Percentiles rank a stretch among this genome's conserved stretches.
These are phyloP conservation scores for Pharnaceum exiguum DNA, from an alignment of 148 eudicot genomes.

Conservation along the genomic window DNA sequence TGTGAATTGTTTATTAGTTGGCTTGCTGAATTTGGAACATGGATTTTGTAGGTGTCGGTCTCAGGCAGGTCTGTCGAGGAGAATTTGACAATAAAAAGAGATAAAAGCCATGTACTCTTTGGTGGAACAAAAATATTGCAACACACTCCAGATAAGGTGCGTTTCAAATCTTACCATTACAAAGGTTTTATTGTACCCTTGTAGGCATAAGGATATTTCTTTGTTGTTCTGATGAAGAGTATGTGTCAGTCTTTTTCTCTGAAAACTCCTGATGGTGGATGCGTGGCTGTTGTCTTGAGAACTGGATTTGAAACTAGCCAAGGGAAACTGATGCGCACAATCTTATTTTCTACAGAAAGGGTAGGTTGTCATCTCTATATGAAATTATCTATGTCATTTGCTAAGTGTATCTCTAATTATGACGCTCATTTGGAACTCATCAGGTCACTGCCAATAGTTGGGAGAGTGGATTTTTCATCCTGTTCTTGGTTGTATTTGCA, in stretches of 20 bases:
- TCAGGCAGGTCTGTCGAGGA: constrained; percentile 61
- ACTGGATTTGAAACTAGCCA: constrained; percentile 99
- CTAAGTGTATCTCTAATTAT: neutral
- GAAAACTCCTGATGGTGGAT: constrained; percentile 96
- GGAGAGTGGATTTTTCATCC: constrained; percentile 96
- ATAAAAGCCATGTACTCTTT: constrained; percentile 82
- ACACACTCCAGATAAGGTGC: constrained; percentile 92
- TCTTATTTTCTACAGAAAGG: constrained; percentile 96
- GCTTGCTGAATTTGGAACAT: constrained; percentile 8
- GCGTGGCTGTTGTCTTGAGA: constrained; percentile 90
- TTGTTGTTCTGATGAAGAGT: constrained; percentile 14
- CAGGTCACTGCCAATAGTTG: constrained; percentile 99
- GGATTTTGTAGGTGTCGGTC: constrained; percentile 60
- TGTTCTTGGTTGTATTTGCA: constrained; percentile 93
- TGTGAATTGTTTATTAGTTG: no score
- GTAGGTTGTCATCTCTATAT: constrained; percentile 35
- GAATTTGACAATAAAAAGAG: constrained; percentile 59
- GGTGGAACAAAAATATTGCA: constrained; percentile 99
- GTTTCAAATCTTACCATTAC: constrained; percentile 1
- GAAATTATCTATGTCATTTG: neutral
- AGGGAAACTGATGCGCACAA: constrained; percentile 97
- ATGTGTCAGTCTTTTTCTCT: constrained; percentile 51
- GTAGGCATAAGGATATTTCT: neutral
- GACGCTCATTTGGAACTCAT: constrained; percentile 12
- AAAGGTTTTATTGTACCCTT: neutral